A percentile compares a stretch with the other conserved stretches of the same genome.
Conservation (phyloP, 257 asterid genomes). For the Nicotiana knightiana region DNA sequence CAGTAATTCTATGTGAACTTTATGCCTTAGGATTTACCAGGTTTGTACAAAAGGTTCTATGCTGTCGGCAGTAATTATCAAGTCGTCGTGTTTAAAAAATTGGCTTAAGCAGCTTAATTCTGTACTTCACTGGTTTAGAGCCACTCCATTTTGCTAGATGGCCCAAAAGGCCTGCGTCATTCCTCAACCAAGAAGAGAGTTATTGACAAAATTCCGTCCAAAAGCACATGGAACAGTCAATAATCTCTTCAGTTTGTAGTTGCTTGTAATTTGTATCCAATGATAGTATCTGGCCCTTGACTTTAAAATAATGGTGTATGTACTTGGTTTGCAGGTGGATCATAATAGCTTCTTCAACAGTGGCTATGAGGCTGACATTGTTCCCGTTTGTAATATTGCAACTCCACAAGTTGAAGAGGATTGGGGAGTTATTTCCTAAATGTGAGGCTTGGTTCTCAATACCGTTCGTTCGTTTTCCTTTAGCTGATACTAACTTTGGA, state of each 20-base stretch:
- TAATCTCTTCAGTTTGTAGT: neutral
- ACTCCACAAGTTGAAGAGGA: slow-evolving; percentile 58
- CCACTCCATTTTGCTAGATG: neutral
- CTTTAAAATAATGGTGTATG: neutral
- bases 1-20: neutral
- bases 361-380: slow-evolving; percentile 59
- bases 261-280: neutral
- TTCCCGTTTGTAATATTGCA: slow-evolving; percentile 65
- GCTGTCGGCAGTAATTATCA: neutral
- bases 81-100: neutral
- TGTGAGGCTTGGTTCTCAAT: slow-evolving; percentile 45
- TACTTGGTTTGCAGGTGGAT: slow-evolving; percentile 57
- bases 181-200: neutral
- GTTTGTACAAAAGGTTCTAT: neutral
- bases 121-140: neutral
- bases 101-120: neutral
- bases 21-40: neutral
- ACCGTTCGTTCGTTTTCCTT: neutral
- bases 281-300: neutral
- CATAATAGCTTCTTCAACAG: slow-evolving; percentile 60
- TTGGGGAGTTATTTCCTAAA: slow-evolving; percentile 56
- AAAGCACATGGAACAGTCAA: neutral
- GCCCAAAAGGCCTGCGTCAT: neutral
- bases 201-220: neutral
- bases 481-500: neutral